Evolutionary conservation across 495 filamentous ascomycete species (phyloP), one percentile per base, ranked within the genome.

Genomic region (Choiromyces venosus): DNA sequence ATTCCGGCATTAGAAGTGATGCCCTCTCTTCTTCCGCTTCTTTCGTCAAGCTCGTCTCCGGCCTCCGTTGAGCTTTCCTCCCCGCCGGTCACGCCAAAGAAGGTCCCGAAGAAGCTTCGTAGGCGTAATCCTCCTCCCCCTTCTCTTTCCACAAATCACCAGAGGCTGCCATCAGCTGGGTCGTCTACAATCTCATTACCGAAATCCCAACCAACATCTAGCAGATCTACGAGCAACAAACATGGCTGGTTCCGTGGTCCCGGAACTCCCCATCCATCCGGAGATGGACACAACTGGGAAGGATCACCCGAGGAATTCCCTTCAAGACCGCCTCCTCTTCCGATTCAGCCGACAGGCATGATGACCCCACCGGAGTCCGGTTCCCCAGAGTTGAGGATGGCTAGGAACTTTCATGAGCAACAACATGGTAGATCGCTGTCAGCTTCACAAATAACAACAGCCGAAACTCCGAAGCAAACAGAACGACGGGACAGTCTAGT

Each of bases 61-160:
- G 46, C n/a, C 46, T 25, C 46, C 19, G 9, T 10, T 33, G 68
- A 39, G 29, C 8, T 29, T 38, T 33, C 74, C 29, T 64, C 74
- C 25, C 36, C 69, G 68, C 74, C 69, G 37, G 67, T 33, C 66
- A 76, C 66, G 66, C 46, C 74, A 69, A 80, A 80, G 67, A 80
- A 70, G 44, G 35, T 37, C 36, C 52, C 69, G 10, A 76, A 69
- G 37, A 80, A 80, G 69, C 78, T 80, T 9, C 78, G 78, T 56
- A 78, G 78, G 37, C 79, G 79, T 38, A 80, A 80, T 61, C 78
- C 78, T 33, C 78, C 78, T 25, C 29, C 52, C 33, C 71, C 78
- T 37, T 80, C 78, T 9, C 42, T 74, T 21, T 77, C 65, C 18
- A 74, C 71, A 10, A 76, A 70, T 44, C 78, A 80, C 65, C 78